Evolutionary conservation across 176 grass and related monocot genomes (phyloP).

Genomic region (Melocanna baccifera): DNA sequence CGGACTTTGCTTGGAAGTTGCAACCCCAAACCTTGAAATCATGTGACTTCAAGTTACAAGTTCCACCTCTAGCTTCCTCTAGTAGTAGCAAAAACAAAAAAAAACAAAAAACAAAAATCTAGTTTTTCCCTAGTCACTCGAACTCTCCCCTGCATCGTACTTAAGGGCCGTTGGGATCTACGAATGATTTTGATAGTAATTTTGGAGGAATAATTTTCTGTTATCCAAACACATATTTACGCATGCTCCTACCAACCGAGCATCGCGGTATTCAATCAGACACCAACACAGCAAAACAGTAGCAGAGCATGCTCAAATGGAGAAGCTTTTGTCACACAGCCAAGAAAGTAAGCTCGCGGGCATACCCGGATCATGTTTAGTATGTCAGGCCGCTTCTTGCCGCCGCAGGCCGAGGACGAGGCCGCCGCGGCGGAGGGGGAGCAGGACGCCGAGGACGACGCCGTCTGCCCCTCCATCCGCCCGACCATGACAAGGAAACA

Average conservation of each 20-base stretch:
- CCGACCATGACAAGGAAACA: constrained; percentile 35
- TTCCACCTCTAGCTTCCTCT: neutral
- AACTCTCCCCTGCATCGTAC: neutral
- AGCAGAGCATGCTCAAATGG: neutral
- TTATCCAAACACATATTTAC: neutral
- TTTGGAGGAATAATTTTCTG: neutral
- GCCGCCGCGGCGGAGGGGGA: constrained; percentile 25
- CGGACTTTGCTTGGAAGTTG: constrained; percentile 47
- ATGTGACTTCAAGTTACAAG: constrained; percentile 14
- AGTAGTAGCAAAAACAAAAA: neutral
- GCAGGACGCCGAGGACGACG: constrained; percentile 48
- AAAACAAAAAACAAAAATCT: neutral
- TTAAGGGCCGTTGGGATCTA: neutral
- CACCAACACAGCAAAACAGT: neutral
- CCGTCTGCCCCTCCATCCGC: constrained; percentile 52
- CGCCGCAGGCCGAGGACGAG: constrained; percentile 18
- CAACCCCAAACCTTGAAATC: constrained; percentile 30
- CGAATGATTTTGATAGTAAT: neutral
- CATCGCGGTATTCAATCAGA: neutral
- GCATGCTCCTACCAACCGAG: neutral
- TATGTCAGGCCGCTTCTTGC: constrained; percentile 47
- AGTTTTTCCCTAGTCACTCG: neutral
- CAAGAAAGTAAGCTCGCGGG: neutral
- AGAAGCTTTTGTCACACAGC: neutral
- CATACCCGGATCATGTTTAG: constrained; percentile 59